Evolutionary conservation across 129 eudicot species (phyloP), one percentile per base, ranked within the genome.

Genomic region (Pittosporum tobira): DNA sequence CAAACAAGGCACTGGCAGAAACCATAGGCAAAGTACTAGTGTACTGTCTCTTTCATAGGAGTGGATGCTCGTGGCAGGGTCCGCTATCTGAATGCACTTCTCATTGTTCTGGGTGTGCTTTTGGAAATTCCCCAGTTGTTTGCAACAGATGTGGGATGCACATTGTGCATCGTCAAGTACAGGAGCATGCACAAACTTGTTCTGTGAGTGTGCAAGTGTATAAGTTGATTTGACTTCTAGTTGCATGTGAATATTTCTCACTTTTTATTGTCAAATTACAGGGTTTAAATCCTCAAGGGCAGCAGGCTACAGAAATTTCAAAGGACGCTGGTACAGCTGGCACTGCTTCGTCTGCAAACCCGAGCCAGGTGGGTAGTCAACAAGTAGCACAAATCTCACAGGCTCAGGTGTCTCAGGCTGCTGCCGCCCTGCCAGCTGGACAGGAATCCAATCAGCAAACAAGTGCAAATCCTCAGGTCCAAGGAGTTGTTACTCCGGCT

Each of bases 1-100:
- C 90, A 1, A 87, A 91, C 71, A 86, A 87, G 62, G 71, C 83
- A 45, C 62, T 86, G 47, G 90, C 94, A 7, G 99, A 91, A 64
- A 81, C 75, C 27, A 87, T 91, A 8, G 94, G 99, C 52, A 91
- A 83, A 72, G 84, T 81, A 15, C 65, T 63, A 47, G 99, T 91
- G 21, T 90, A 81, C 50, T 91, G 99, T 64, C 90, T 91, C 15
- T 91, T 68, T 62, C 88, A 80, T 57, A 82, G 94, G 65, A 91
- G 96, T 68, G 99, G 99, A 28, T 91, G 99, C 65, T 53, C 79
- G 19, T 91, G 99, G 99, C 94, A 86, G 84, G 99, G 99, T 40
- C 56, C 90, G 40, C 68, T 91, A 58, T 78, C 94, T 57, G 99
- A 91, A 22, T 83, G 99, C 74, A 71, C 79, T 5, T 45, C 83